A percentile compares a stretch with the other conserved stretches of the same genome.
These are phyloP conservation scores for Rosa rugosa DNA, from an alignment of 306 rosid genomes.

Conservation along the genomic window DNA sequence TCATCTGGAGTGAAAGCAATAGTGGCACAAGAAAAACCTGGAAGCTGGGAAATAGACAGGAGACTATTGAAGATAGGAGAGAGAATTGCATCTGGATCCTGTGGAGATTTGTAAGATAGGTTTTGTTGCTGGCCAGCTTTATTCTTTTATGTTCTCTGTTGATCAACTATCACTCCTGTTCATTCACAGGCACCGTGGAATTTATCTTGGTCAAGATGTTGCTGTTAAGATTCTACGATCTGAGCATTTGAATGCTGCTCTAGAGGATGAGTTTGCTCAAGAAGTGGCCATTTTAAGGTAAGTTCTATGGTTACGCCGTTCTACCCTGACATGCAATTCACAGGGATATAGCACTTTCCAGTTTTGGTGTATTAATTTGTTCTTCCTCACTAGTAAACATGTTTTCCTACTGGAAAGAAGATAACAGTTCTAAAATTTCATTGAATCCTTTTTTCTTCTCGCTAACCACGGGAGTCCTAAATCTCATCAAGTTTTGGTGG, in stretches of 20 bases:
- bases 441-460: no score
- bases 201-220: slow-evolving; percentile 87
- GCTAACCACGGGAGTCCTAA: not conserved
- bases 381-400: not conserved
- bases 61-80: slow-evolving; percentile 84
- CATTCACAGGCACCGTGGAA: slow-evolving; percentile 68
- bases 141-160: not conserved
- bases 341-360: not conserved
- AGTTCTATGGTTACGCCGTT: not conserved
- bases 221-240: slow-evolving; percentile 92
- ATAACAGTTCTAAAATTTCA: not conserved
- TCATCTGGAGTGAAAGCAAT: slow-evolving; percentile 56
- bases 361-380: not conserved
- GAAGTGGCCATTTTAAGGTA: slow-evolving; percentile 93
- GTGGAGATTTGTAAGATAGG: slow-evolving; percentile 89
- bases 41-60: slow-evolving; percentile 94
- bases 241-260: slow-evolving; percentile 78
- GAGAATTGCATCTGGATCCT: slow-evolving; percentile 93
- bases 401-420: not conserved
- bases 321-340: not conserved
- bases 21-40: slow-evolving; percentile 49
- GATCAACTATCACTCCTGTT: slow-evolving; percentile 22
- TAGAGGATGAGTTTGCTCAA: slow-evolving; percentile 92
- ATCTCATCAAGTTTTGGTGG: not conserved
- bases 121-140: slow-evolving; percentile 23